Evolutionary conservation across 1,139 yeast species (phyloP), one percentile per base, ranked within the genome.

Genomic region (Geotrichum restrictum): DNA sequence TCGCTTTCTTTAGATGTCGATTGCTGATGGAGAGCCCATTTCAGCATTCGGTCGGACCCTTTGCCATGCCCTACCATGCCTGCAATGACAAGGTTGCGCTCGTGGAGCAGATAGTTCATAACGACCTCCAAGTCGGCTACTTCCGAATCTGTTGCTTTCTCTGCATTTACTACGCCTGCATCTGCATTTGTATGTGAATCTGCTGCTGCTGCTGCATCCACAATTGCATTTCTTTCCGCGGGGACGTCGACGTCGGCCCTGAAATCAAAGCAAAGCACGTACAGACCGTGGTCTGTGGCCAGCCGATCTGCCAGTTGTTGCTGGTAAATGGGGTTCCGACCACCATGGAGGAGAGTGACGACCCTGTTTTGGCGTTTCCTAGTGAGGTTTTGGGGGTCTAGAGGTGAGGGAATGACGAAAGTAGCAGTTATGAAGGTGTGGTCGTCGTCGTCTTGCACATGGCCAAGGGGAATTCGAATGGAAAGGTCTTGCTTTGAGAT

Each of bases 241-340:
- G n/a, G 64, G 52, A 75, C 72, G 5, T 65, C 73, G 55, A 76
- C 77, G 32, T 79, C 83, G 7, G 87, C 88, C 55, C 96, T 74
- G 62, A 89, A 89, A 67, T 91, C 97, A 59, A 89, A 83, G 60
- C 97, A 72, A 48, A 86, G 74, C 1, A 83, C 77, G 64, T 76
- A 80, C 49, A 81, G 72, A 0, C 95, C 95, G 56, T 77, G 68
- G 27, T 77, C 75, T 4, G 73, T 68, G 0, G 93, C 83, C 51
- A 91, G 66, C 33, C 70, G 69, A 44, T 80, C 78, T 0, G 95
- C 91, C 48, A 88, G 67, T 19, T 70, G 60, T 39, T 79, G 78
- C 60, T 85, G 91, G 68, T 85, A 89, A 56, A 88, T 81, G 66
- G 87, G 84, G 70, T 86, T 80, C 58, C 89, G 79, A 65, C 89